Base-by-base conservation (phyloP, 2,329 filamentous ascomycete genomes). In the Colletotrichum limetticola region DNA sequence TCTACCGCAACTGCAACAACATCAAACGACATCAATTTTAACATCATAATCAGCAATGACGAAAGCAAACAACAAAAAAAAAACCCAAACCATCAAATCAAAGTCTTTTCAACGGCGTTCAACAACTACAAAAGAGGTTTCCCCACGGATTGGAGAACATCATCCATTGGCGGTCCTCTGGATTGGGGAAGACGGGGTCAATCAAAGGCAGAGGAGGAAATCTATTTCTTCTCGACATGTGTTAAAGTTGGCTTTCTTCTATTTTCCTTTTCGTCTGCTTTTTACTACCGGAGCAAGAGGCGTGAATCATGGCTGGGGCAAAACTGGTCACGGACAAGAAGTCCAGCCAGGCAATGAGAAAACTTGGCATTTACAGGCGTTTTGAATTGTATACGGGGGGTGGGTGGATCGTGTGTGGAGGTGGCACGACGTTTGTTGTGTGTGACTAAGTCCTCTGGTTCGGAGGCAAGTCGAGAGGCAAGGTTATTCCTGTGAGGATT, bases 321-420 rank as follows among this genome's bases (percentile, higher is more conserved):
- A 58, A 63, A 68, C 64, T 72, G 69, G 69, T 62, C 59, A 65
- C 53, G 69, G 65, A 59, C 64, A 46, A 35, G n/a, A 63, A 59
- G 30, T 42, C 52, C 58, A 22, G 35, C 65, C 58, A 64, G 65
- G 24, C 65, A 72, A 72, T 68, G 66, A 70, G 32, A 69, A 61
- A 66, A 70, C 70, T 72, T 73, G 67, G 71, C 67, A 71, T 73
- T 66, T 73, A 66, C 71, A 73, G 71, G 71, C 67, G 71, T 73
- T 73, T 57, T 56, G 67, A 66, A 42, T 52, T 52, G 57, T 61
- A 19, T 30, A 46, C 35, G 58, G 28, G 37, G 49, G 26, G n/a
- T 19, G 22, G 57, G 59, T 26, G 9, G n/a, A n/a, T 8, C 12
- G 35, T 16, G 6, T 24, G 30, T 19, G 52, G 35, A 42, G n/a